Conservation (phyloP, 352 stramenopile species). For the Pythium plurisporium region DNA sequence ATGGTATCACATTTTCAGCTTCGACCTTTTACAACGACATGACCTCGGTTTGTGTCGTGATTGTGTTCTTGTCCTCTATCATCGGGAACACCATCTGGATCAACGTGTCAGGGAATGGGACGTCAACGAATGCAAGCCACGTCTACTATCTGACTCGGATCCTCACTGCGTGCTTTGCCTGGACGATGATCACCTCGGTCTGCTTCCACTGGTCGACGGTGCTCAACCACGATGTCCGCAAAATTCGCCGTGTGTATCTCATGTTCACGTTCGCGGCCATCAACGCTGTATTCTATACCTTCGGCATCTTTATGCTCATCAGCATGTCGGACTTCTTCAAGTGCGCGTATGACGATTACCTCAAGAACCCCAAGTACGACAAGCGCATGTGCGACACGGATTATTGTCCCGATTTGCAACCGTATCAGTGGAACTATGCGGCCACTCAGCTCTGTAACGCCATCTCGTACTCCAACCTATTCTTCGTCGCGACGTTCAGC, state of each 20-base stretch:
- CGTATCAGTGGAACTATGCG: slow-evolving; percentile 75
- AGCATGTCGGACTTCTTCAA: slow-evolving; percentile 78
- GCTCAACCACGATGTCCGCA: slow-evolving; percentile 59
- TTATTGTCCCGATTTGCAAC: slow-evolving; percentile 79
- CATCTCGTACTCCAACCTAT: slow-evolving; percentile 60
- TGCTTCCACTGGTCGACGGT: slow-evolving; percentile 84
- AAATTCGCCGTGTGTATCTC: slow-evolving; percentile 45
- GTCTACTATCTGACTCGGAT: slow-evolving; percentile 72
- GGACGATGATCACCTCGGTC: slow-evolving; percentile 85
- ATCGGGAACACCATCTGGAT: slow-evolving; percentile 82
- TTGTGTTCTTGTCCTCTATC: slow-evolving; percentile 69
- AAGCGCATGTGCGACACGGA: slow-evolving; percentile 62
- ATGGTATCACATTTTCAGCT: slow-evolving; percentile 73
- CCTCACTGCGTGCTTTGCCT: slow-evolving; percentile 68
- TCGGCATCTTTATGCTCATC: slow-evolving; percentile 65
- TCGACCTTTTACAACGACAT: slow-evolving; percentile 84
- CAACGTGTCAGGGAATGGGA: slow-evolving; percentile 51
- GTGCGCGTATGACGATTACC: slow-evolving; percentile 84
- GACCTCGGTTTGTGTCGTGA: slow-evolving; percentile 70
- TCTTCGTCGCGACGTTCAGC: slow-evolving; percentile 46
- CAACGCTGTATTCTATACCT: slow-evolving; percentile 62
- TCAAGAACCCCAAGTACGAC: slow-evolving; percentile 77
- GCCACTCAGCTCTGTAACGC: slow-evolving; percentile 60
- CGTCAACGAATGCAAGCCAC: slow-evolving; percentile 43
- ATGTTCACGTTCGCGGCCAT: slow-evolving; percentile 58